A percentile compares a stretch with the other conserved stretches of the same genome.
Evolutionary conservation across 2,329 filamentous ascomycete species (phyloP).

Genomic region (Elsinoe perseae): DNA sequence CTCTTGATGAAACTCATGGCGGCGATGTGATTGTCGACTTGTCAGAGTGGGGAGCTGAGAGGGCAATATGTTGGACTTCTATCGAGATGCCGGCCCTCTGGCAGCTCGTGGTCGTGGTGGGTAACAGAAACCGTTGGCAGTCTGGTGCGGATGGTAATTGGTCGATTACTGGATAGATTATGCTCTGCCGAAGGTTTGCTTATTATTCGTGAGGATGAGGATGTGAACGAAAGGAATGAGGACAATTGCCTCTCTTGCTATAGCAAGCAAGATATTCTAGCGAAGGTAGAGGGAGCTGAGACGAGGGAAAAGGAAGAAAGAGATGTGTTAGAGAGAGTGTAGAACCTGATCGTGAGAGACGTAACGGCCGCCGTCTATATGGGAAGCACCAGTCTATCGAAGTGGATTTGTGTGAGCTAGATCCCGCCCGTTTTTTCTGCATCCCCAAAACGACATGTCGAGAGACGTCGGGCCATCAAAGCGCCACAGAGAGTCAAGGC

Average conservation of each 20-base stretch:
- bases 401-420: constrained; percentile 15
- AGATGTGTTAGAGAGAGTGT: constrained; percentile 7
- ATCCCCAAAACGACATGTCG: constrained; percentile 10
- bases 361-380: constrained; percentile 17
- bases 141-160: constrained; percentile 9
- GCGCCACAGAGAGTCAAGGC: constrained; percentile 3
- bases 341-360: constrained; percentile 14
- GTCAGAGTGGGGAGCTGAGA: background rate
- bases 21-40: background rate
- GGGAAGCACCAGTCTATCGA: constrained; percentile 8
- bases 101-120: constrained; percentile 11
- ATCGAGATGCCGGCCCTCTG: constrained; percentile 13
- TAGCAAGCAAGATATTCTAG: background rate
- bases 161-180: constrained; percentile 10
- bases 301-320: constrained; percentile 5
- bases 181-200: background rate
- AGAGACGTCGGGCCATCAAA: background rate
- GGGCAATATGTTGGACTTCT: constrained; percentile 9
- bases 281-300: background rate
- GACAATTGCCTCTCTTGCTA: background rate
- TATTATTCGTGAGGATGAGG: background rate
- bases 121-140: constrained; percentile 11
- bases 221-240: constrained; percentile 11
- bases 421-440: constrained; percentile 10
- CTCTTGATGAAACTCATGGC: constrained; percentile 19